Conservation (phyloP, 352 stramenopile genomes). For the Globisporangium spiculum region DNA sequence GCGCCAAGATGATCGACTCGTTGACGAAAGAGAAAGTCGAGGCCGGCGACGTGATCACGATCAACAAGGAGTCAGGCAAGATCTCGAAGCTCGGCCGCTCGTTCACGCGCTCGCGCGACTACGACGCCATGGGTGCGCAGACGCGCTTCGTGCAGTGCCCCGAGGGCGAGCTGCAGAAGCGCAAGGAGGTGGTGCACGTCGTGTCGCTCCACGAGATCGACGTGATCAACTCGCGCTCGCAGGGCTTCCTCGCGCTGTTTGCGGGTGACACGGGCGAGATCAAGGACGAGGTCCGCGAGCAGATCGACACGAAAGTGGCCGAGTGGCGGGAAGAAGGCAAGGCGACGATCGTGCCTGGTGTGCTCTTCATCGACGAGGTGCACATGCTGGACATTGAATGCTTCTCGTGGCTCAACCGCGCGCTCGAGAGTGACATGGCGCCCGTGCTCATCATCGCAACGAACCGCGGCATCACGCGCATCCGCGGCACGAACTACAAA, state of each 20-base stretch:
- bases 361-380: constrained; percentile 99
- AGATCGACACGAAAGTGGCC: constrained; percentile 98
- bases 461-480: constrained; percentile 98
- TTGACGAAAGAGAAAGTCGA: constrained; percentile 98
- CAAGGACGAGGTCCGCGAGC: constrained; percentile 97
- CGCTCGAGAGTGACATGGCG: constrained; percentile 96
- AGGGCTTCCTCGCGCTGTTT: constrained; percentile 99
- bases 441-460: constrained; percentile 99
- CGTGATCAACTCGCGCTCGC: constrained; percentile 98
- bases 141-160: constrained; percentile 86
- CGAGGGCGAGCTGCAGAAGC: constrained; percentile 98
- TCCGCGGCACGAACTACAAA: constrained; percentile 99
- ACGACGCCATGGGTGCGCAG: constrained; percentile 97
- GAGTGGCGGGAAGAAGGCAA: constrained; percentile 96
- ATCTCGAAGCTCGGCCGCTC: constrained; percentile 98
- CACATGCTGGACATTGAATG: constrained; percentile 99
- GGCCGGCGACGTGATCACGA: constrained; percentile 99
- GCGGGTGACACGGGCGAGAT: constrained; percentile 99
- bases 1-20: constrained; percentile 99
- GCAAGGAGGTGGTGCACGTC: constrained; percentile 97
- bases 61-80: constrained; percentile 99
- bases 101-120: constrained; percentile 97
- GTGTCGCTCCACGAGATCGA: constrained; percentile 99
- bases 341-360: constrained; percentile 97
- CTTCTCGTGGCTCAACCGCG: constrained; percentile 99